phyloP scores from a whole-genome alignment of 1,284 basidiomycete species.

The Termitomyces sp. region DNA sequence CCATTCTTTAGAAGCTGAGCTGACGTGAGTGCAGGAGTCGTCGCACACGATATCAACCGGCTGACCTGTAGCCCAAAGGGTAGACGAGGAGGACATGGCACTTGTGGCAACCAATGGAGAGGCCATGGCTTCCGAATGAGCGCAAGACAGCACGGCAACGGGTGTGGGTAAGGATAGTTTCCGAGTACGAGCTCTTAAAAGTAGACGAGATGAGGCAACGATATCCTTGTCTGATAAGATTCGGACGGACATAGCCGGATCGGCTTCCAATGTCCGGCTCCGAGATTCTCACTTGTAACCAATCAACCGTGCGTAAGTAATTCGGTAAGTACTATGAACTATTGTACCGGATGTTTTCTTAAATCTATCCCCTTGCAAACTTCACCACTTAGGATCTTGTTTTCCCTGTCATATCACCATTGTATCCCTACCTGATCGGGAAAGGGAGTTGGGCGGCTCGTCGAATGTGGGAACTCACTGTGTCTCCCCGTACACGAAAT shows the following conservation, averaged over 20 bases:
- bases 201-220: slow-evolving; percentile 12
- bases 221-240: slow-evolving; percentile 36
- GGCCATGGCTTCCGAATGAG: slow-evolving; percentile 8
- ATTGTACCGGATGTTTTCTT: slow-evolving; percentile 7
- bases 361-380: not conserved
- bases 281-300: slow-evolving; percentile 2
- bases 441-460: not conserved
- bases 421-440: slow-evolving; percentile 4
- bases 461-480: slow-evolving; percentile 8
- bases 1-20: slow-evolving; percentile 83
- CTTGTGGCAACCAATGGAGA: slow-evolving; percentile 18
- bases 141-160: not conserved
- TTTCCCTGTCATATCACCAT: not conserved
- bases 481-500: not conserved
- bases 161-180: slow-evolving; percentile 13
- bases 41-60: not conserved
- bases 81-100: slow-evolving; percentile 32
- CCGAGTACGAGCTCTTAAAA: slow-evolving; percentile 8
- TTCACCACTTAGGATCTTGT: not conserved
- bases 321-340: slow-evolving; percentile 7
- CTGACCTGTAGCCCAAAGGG: slow-evolving; percentile 50
- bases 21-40: slow-evolving; percentile 13
- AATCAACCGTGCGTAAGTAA: slow-evolving; percentile 15
- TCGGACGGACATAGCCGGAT: slow-evolving; percentile 28
- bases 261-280: slow-evolving; percentile 18